A percentile compares a stretch with the other conserved stretches of the same genome.
Evolutionary conservation across 805 yeast species (phyloP).

Genomic region (Dipodascus albidus): DNA sequence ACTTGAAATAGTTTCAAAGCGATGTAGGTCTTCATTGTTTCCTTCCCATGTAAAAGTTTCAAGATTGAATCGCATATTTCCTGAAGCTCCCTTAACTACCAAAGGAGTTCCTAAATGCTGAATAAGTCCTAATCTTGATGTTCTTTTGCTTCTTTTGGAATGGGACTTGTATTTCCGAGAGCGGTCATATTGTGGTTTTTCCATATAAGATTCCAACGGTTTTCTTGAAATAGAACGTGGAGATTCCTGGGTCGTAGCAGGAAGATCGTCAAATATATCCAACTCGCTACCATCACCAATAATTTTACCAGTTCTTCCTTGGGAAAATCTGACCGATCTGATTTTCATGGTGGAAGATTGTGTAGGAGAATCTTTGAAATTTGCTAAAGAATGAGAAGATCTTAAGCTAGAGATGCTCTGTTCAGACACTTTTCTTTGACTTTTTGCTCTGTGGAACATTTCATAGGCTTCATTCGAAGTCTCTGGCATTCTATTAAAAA

Average conservation of each 20-base stretch:
- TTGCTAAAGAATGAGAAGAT: conserved; percentile 15
- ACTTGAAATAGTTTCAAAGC: conserved; percentile 31
- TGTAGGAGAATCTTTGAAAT: conserved; percentile 4
- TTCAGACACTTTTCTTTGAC: conserved; percentile 3
- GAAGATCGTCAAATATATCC: conserved; percentile 18
- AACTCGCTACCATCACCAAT: conserved; percentile 20
- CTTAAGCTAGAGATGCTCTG: conserved; percentile 8
- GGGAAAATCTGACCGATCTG: conserved; percentile 1
- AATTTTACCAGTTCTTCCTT: conserved; percentile 5
- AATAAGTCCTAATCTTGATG: conserved; percentile 10
- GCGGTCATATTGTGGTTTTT: conserved; percentile 6
- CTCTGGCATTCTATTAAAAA: neutral
- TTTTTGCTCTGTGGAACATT: neutral
- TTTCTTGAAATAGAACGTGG: neutral
- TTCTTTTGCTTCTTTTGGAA: conserved; percentile 3
- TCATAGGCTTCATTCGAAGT: conserved; percentile 4
- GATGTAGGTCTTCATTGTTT: conserved; percentile 43
- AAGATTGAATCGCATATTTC: conserved; percentile 45
- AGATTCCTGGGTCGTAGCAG: conserved; percentile 4
- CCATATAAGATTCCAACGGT: conserved; percentile 5
- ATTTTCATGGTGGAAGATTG: conserved; percentile 1
- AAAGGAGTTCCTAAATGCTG: conserved; percentile 14
- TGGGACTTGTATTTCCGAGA: conserved; percentile 4
- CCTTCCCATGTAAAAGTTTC: conserved; percentile 49
- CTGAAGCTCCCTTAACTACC: conserved; percentile 14